Conservation (phyloP, 2,329 filamentous ascomycete species). For the Verticillium dahliae region DNA sequence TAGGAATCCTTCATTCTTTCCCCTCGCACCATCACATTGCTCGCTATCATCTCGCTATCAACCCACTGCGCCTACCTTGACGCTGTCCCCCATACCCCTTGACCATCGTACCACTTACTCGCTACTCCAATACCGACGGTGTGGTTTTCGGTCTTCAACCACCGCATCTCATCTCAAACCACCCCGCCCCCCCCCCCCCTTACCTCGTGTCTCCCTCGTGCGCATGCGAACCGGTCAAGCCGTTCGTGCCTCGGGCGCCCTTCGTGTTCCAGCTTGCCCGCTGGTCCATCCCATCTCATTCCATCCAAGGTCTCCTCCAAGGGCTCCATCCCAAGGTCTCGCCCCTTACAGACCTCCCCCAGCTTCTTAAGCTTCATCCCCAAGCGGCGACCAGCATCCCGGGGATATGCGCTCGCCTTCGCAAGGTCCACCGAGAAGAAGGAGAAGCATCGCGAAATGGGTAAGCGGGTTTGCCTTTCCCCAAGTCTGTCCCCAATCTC, state of each 20-base stretch:
- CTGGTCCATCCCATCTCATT: not conserved
- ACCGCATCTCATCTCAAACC: not conserved
- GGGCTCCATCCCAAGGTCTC: not conserved
- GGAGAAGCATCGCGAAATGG: not conserved
- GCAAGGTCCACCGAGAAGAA: conserved; percentile 1
- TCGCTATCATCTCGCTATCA: not conserved
- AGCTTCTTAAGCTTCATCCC: not conserved
- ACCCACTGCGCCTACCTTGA: not conserved
- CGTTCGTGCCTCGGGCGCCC: not conserved
- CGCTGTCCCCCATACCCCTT: not conserved
- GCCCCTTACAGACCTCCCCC: not conserved
- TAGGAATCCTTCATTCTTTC: not conserved
- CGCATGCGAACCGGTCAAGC: not conserved
- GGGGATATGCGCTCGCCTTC: not conserved
- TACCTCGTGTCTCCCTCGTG: not conserved
- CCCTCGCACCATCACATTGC: not conserved
- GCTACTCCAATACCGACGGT: not conserved
- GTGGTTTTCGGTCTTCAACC: not conserved
- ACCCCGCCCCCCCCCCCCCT: not conserved
- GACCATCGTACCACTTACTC: conserved; percentile 1
- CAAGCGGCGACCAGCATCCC: not conserved
- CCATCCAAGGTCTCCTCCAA: not conserved
- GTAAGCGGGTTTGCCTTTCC: not conserved
- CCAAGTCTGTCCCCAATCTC: not conserved
- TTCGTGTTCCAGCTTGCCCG: not conserved